Evolutionary conservation across 805 yeast species (phyloP), one percentile per base, ranked within the genome.

Genomic region (Barnettozyma wickerhamii): DNA sequence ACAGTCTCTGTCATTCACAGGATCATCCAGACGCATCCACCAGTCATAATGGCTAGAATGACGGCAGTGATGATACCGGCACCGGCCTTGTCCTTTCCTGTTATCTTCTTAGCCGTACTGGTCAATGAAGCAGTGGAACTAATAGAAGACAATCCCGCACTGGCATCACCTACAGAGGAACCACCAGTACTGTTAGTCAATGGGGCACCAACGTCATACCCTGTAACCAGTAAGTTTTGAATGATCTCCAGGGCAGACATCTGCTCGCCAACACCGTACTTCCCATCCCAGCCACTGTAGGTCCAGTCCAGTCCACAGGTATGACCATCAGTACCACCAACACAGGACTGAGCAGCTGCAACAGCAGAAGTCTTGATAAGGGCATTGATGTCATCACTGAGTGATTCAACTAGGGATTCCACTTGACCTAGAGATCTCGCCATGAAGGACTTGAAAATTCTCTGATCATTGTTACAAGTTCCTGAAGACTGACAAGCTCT

Each of bases 61-160:
- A 87, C 61, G 0, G 90, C 95, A 0, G 99, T 91, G 32, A 87
- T 61, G 18, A 90, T 68, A 35, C 95, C 95, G 1, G 97, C 96
- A 37, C 98, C 98, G 2, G 88, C 96, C 52, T 72, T 75, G 56
- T 87, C 96, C 45, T 75, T 78, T 0, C 67, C 60, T 1, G 77
- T 66, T 32, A 89, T 77, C 1, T 59, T 64, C 35, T 81, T 59
- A 33, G 55, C n/a, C 58, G 50, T 75, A 24, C 14, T 30, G 53
- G 45, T 38, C 53, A n/a, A n/a, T 53, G 49, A 50, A 45, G 44
- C 52, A 31, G 44, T 72, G 6, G 65, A 48, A 14, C 70, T 63
- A 1, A 62, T 62, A 2, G 74, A 50, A 46, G 63, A 56, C 7
- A 72, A 58, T 37, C 81, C 83, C 7, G 75, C 77, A 32, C 71